Evolutionary conservation across 2,329 filamentous ascomycete genomes (phyloP), one percentile per base, ranked within the genome.

Genomic region (Cercospora zeae-maydis): DNA sequence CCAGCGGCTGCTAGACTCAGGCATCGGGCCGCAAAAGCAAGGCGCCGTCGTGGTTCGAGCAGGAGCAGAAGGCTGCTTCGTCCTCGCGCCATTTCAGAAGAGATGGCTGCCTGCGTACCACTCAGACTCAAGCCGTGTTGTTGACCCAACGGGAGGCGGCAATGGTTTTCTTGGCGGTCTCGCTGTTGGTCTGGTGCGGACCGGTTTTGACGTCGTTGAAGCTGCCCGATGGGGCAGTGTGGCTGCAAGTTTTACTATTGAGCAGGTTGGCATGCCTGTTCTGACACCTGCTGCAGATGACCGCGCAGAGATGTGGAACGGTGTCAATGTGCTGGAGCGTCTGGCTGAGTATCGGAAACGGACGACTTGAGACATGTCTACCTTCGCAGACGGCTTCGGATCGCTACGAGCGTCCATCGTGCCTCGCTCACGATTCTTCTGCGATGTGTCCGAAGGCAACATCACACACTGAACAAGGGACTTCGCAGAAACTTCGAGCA

Each of bases 111-210:
- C 90, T 11, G 90, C 93, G 7, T 93, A 89, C 73, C 90, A 93
- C 72, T 77, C 75, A 21, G 68, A 77, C 39, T 39, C 68, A 11
- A 73, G 73, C 0, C 84, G 80, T 62, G 91, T 97, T 1, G 79
- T 95, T n/a, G 95, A 98, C 75, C 93, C 93, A 0, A 98, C 95
- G 0, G 95, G 95, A 9, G 95, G 92, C 19, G 95, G 95, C 0
- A 99, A 99, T 76, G 88, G 90, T 0, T 98, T 97, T 71, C 80
- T 97, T 8, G 86, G 86, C 21, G 85, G 84, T 1, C 72, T 88
- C 63, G 80, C 83, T 6, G 79, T 87, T 21, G 84, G 82, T 1
- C 74, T 87, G 66, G 78, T 83, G 19, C 79, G 81, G 62, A 89
- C 63, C 0, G 68, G 87, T 81, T 33, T 78, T 47, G 70, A 76